Evolutionary conservation across 805 yeast species (phyloP).

Genomic region (Candida parachauliodes): DNA sequence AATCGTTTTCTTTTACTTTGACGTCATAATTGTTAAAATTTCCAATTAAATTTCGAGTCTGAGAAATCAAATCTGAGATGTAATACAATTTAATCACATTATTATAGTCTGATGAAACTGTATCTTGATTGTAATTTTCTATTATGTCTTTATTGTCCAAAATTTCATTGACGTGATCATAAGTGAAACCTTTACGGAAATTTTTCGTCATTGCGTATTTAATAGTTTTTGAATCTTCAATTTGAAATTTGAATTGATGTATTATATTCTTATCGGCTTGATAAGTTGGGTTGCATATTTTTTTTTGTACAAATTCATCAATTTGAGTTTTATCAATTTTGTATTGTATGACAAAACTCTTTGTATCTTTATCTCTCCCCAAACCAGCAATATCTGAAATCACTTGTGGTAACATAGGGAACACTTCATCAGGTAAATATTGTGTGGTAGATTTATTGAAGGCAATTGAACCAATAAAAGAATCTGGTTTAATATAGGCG

Average conservation of each 20-base stretch:
- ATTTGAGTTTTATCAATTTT: conserved; percentile 16
- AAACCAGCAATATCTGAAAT: conserved; percentile 51
- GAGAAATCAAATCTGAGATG: conserved; percentile 17
- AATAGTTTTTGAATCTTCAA: conserved; percentile 17
- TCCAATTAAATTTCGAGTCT: not conserved
- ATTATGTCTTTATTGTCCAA: conserved; percentile 26
- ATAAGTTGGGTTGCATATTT: conserved; percentile 5
- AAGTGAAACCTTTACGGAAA: conserved; percentile 48
- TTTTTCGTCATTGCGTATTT: conserved; percentile 22
- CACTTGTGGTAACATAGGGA: conserved; percentile 66
- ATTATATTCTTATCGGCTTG: conserved; percentile 9
- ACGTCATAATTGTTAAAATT: not conserved
- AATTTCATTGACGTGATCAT: conserved; percentile 55
- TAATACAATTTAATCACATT: conserved; percentile 25
- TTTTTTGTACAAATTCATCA: conserved; percentile 16
- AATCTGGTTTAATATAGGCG: conserved; percentile 48
- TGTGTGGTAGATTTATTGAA: conserved; percentile 59
- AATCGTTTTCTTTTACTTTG: not conserved
- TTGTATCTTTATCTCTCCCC: conserved; percentile 39
- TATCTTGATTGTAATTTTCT: conserved; percentile 9
- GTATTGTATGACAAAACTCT: conserved; percentile 41
- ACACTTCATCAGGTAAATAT: conserved; percentile 64
- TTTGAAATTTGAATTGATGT: conserved; percentile 12
- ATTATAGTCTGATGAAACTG: conserved; percentile 17
- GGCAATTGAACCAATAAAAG: conserved; percentile 51